Conservation (phyloP, 1,284 basidiomycete genomes). For the Dichomitus squalens region DNA sequence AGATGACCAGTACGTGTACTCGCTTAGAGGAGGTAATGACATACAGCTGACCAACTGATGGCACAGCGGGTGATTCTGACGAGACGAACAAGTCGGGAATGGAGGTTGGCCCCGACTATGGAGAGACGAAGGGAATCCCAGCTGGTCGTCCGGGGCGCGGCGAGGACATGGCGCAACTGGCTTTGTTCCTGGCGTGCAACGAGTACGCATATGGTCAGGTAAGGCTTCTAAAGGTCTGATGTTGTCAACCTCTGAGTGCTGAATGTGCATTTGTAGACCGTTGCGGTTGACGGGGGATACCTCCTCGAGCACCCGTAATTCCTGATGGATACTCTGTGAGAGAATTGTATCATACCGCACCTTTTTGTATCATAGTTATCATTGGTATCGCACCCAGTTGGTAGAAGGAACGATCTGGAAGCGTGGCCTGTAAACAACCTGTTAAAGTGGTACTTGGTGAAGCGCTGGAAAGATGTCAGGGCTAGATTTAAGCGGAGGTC, state of each 20-base stretch:
- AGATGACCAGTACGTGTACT: constrained; percentile 39
- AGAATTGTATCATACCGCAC: too few relatives aligned
- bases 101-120: constrained; percentile 30
- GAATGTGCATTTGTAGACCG: constrained; percentile 18
- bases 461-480: too few relatives aligned
- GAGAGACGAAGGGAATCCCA: constrained; percentile 39
- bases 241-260: not conserved
- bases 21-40: too few relatives aligned
- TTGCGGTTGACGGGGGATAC: constrained; percentile 38
- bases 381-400: too few relatives aligned
- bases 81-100: constrained; percentile 40
- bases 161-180: constrained; percentile 41
- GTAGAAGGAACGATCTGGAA: too few relatives aligned
- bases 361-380: too few relatives aligned
- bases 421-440: too few relatives aligned
- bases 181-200: constrained; percentile 37
- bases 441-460: too few relatives aligned
- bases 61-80: constrained; percentile 33
- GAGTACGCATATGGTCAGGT: constrained; percentile 41
- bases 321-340: too few relatives aligned
- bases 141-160: constrained; percentile 40
- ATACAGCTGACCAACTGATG: not conserved
- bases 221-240: not conserved
- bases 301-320: constrained; percentile 35
- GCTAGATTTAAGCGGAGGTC: not conserved